Base-by-base conservation (phyloP, 495 filamentous ascomycete genomes). In the Cercophora sp. region DNA sequence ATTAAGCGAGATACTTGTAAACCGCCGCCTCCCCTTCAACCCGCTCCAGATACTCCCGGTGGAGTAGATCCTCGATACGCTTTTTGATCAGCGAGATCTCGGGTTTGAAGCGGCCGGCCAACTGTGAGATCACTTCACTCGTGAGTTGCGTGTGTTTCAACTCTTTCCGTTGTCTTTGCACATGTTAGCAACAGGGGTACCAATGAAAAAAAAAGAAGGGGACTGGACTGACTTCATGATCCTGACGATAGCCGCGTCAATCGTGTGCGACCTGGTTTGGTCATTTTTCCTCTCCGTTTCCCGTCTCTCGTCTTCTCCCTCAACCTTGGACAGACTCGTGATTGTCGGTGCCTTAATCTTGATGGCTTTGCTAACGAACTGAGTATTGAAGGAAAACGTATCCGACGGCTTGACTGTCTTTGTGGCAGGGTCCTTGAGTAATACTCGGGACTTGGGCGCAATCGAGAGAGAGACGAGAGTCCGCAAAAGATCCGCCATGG, bases 21-120 rank as follows among this genome's bases (percentile, higher is more conserved):
- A 84, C 81, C 2, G 89, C 77, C 4, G 77, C 71, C 10, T 85
- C 80, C 25, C 84, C 81, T 16, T 90, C 86, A 0, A 92, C 73
- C 22, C 93, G 83, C 68, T 95, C 92, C n/a, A 99, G 70, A 61
- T 96, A 99, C 63, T 99, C 93, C 39, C 91, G 79, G 55, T 87
- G 85, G 46, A 99, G 93, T 56, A 99, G 69, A 59, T 86, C 87
- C 66, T 99, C 93, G 51, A 99, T 89, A n/a, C 87, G 82, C 63
- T 82, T 85, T 75, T 99, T 99, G 70, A 97, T 85, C 78, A 97
- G 88, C 32, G 78, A 77, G 26, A 96, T 77, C 53, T 97, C 92
- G 0, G 93, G 94, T 52, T 85, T 85, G 73, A 99, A 99, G 46
- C 91, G 85, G 20, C 73, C 63, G 1, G 80, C 74, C 2, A 97